A percentile compares a stretch with the other conserved stretches of the same genome.
Conservation (phyloP, 2,329 filamentous ascomycete genomes). For the Aspergillus ochraceoroseus region DNA sequence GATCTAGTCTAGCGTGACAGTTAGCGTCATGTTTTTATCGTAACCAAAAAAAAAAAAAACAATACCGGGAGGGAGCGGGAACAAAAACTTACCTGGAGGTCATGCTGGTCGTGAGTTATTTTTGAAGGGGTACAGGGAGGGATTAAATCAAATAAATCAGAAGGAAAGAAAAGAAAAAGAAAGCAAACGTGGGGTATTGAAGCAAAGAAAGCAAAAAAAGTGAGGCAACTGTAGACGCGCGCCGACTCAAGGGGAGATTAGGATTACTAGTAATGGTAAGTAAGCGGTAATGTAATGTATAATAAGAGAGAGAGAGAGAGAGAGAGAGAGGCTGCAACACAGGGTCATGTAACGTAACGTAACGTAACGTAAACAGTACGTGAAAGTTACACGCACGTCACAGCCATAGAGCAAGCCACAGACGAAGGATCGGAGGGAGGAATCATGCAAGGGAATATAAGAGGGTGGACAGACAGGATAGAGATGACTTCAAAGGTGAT, state of each 20-base stretch:
- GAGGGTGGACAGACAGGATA: constrained; percentile 1
- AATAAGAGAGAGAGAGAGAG: constrained; percentile 9
- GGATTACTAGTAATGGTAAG: neutral
- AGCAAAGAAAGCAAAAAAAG: neutral
- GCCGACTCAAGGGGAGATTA: no score
- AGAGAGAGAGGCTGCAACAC: constrained; percentile 5
- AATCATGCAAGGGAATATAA: no score
- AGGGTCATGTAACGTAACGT: constrained; percentile 11
- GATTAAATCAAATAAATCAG: constrained; percentile 1
- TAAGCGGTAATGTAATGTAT: no score
- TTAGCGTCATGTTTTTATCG: constrained; percentile 29
- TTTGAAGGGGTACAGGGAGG: neutral
- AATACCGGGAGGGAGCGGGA: constrained; percentile 21
- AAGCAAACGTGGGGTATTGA: constrained; percentile 4
- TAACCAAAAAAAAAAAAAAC: no score
- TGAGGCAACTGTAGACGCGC: constrained; percentile 1
- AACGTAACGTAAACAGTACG: constrained; percentile 20
- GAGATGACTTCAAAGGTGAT: constrained; percentile 8
- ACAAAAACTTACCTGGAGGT: constrained; percentile 39
- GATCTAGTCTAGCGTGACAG: constrained; percentile 61
- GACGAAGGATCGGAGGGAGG: no score
- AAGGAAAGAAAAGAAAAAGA: constrained; percentile 12
- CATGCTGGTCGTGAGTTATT: constrained; percentile 33
- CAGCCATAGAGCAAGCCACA: constrained; percentile 20
- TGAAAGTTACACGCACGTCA: constrained; percentile 20